A percentile compares a stretch with the other conserved stretches of the same genome.
Conservation (phyloP, 2,329 filamentous ascomycete genomes). For the Zymoseptoria tritici region DNA sequence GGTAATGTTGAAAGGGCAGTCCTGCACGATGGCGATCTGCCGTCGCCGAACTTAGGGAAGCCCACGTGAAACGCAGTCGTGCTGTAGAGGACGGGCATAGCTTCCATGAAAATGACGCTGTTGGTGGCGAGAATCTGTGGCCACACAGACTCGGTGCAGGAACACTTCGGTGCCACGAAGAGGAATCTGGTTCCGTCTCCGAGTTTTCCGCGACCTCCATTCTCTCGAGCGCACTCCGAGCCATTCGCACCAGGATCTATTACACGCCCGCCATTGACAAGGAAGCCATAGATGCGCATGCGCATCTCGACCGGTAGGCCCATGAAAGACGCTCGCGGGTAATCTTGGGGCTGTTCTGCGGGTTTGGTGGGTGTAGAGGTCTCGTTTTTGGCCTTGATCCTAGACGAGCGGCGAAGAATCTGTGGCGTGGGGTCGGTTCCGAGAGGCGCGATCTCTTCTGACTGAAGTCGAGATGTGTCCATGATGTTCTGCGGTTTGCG, state of each 20-base stretch:
- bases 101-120: neutral
- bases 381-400: neutral
- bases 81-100: neutral
- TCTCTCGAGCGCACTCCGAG: no score
- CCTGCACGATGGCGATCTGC: neutral
- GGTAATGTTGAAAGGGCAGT: neutral
- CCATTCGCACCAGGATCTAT: no score
- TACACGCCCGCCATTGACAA: neutral
- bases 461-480: neutral
- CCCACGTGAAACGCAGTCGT: neutral
- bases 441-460: neutral
- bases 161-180: no score
- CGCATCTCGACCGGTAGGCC: neutral
- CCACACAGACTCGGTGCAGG: neutral
- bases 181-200: no score
- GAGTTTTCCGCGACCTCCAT: no score
- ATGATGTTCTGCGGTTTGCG: neutral
- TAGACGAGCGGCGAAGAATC: neutral
- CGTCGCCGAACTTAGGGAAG: neutral
- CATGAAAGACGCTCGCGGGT: neutral
- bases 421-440: neutral
- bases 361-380: neutral
- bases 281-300: neutral
- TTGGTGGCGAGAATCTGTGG: neutral
- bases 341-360: neutral